Evolutionary conservation across 106 monocot species (phyloP), one percentile per base, ranked within the genome.

Genomic region (Hemerocallis citrina): DNA sequence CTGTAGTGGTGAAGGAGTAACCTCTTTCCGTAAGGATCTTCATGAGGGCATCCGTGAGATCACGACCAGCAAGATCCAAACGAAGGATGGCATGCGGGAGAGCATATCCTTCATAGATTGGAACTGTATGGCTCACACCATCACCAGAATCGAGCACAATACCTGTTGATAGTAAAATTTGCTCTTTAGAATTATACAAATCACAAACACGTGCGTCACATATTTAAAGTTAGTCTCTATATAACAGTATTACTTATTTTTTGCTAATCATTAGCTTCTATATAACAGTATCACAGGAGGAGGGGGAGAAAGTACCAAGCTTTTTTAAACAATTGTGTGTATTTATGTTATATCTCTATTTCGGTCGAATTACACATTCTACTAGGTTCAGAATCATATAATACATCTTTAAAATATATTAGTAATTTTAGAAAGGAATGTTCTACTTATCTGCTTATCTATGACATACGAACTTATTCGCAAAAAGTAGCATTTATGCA

Each of bases 81-180:
- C 63, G 63, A 34, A 64, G 63, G 11, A 64, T 64, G 12, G 63
- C 63, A 64, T 64, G 63, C 3, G 63, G 63, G 13, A 64, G 63
- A 2, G 46, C 33, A 32, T 55, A 67, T 32, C 67, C 67, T 67
- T 67, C 67, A 34, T 67, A 67, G 4, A 67, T 67, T 31, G 67
- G 56, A 9, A 67, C 55, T 4, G 56, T 67, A 31, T 56, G 56
- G 38, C 67, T 67, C 9, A 67, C 67, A 33, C 67, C 67, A 56
- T 67, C 67, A 44, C 67, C 67, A 23, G 67, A 67, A 57, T 67
- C 67, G 21, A 67, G 48, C 49, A 64, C 63, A 21, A 64, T 49
- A 35, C 63, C 63, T 64, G 61, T 60, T 40, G 4, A 60, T 3
- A 35, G 41, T 25, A 11, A 34, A 24, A 3, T 32, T 31, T 38